Evolutionary conservation across 2,329 filamentous ascomycete species (phyloP).

Genomic region (Colletotrichum filicis): DNA sequence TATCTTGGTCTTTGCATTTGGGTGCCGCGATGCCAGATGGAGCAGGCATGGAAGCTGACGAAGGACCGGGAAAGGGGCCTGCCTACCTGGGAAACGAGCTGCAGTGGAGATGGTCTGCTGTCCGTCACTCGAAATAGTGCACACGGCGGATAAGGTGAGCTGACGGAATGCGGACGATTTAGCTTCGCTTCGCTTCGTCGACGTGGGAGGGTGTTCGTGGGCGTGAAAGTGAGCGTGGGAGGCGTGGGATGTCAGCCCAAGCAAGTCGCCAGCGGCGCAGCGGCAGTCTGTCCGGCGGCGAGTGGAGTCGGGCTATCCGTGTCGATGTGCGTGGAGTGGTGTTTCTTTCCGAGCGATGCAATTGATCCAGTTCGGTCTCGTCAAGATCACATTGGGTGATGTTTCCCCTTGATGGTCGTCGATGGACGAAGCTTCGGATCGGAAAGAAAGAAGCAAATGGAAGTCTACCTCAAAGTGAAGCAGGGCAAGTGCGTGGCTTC

Average conservation of each 20-base stretch:
- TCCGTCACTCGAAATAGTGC: not conserved
- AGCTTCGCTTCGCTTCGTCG: not conserved
- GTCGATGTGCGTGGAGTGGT: not conserved
- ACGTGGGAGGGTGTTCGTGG: not conserved
- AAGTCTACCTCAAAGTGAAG: not conserved
- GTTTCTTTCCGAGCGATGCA: conserved; percentile 2
- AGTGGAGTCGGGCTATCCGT: conserved; percentile 12
- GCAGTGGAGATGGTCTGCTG: conserved; percentile 11
- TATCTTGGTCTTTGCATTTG: not conserved
- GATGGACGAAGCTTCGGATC: not conserved
- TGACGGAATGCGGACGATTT: conserved; percentile 2
- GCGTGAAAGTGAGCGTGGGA: not conserved
- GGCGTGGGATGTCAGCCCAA: conserved; percentile 16
- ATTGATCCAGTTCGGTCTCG: conserved; percentile 1
- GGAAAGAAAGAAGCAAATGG: not conserved
- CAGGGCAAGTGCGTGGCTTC: not conserved
- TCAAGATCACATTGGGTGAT: not conserved
- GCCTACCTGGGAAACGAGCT: conserved; percentile 22
- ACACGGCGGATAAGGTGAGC: conserved; percentile 1
- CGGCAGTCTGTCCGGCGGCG: conserved; percentile 1
- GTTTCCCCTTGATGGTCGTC: not conserved
- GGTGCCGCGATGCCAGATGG: not conserved
- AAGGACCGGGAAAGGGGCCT: not conserved
- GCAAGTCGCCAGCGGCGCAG: not conserved
- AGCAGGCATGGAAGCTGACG: conserved; percentile 7